Base-by-base conservation (phyloP, 1,284 basidiomycete genomes). In the Quambalaria eucalypti region DNA sequence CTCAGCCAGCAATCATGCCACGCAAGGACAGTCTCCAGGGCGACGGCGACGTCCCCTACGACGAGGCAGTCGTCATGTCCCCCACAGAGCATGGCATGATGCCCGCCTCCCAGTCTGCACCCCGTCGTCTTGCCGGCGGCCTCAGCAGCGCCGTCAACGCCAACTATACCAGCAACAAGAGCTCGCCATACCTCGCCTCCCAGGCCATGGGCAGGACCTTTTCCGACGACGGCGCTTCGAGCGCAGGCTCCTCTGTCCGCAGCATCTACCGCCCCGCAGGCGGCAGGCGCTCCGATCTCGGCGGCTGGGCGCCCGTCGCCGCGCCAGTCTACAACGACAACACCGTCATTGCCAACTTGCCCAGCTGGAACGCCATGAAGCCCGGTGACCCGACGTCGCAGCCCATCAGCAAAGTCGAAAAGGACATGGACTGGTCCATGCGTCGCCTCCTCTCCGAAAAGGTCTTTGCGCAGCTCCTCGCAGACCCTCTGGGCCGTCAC, bases 401-500 rank as follows among this genome's bases (percentile, higher is more conserved):
- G 51, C 51, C 51, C 23, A 57, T 60, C 46, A 51, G 28, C 39
- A 26, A 46, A 12, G 44, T 62, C 19, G 33, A 51, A 21, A 28
- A 38, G 2, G 60, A 62, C 38, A 46, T 62, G 23, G 59, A 62
- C 26, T 57, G 50, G 29, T 60, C 61, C 2, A 50, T 66, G 8
- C 25, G 52, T 19, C 21, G 48, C 9, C 54, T 66, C n/a, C 42
- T 66, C 12, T 42, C 26, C n/a, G 50, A 57, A 30, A 54, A 60
- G 16, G 57, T 65, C 14, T 66, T 65, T 33, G 46, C 36, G 31
- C 42, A 63, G 48, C 28, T 66, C 26, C 51, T 65, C 16, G 36
- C 53, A 6, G 60, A 66, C 48, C 55, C 61, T 12, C 60, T 65
- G 23, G 64, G 65, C 0, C 44, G 63, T 5, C 60, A 65, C 39